Conservation (phyloP, 1,284 basidiomycete species). For the Ustanciosporium gigantosporum region DNA sequence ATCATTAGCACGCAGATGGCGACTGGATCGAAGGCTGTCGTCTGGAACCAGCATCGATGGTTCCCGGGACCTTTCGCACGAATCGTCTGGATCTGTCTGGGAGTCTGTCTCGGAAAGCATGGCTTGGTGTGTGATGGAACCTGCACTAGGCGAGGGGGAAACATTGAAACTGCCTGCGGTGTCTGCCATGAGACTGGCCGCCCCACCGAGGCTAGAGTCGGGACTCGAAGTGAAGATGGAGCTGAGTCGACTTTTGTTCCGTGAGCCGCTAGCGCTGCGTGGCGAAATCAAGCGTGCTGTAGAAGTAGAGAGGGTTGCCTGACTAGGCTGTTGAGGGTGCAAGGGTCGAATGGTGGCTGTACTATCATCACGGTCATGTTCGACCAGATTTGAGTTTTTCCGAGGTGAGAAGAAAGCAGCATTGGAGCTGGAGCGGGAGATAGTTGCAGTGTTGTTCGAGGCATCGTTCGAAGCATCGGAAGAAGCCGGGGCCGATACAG, state of each 20-base stretch:
- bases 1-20: constrained; percentile 33
- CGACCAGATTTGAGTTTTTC: not conserved
- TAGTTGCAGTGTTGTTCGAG: constrained; percentile 7
- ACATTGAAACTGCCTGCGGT: no score
- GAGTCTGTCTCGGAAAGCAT: constrained; percentile 4
- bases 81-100: no score
- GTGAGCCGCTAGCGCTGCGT: constrained; percentile 4
- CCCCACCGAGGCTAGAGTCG: constrained; percentile 3
- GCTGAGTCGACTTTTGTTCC: constrained; percentile 14
- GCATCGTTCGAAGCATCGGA: no score
- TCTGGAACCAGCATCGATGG: constrained; percentile 36
- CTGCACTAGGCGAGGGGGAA: constrained; percentile 9
- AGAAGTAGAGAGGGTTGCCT: not conserved
- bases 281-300: constrained; percentile 10
- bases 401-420: constrained; percentile 2
- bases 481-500: no score
- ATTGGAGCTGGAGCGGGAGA: constrained; percentile 15
- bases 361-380: constrained; percentile 35
- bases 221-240: constrained; percentile 32
- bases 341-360: constrained; percentile 29
- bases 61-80: constrained; percentile 31
- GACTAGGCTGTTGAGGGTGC: not conserved
- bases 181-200: no score
- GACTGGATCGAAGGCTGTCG: constrained; percentile 11
- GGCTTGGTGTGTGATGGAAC: constrained; percentile 9